Base-by-base conservation (phyloP, 1,139 yeast species). In the Candida albicans region DNA sequence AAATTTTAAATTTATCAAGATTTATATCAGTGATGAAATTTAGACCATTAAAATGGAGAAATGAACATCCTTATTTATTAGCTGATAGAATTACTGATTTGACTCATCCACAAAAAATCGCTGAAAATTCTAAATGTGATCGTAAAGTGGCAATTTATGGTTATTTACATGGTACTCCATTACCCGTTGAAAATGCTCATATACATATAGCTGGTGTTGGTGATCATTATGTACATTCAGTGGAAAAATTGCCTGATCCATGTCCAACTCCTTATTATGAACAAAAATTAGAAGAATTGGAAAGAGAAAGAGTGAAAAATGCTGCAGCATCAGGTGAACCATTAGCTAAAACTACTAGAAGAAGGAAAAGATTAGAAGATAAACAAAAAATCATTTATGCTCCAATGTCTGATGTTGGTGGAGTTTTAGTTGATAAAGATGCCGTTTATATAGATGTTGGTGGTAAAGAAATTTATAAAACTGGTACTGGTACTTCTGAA, bases 381-480 rank as follows among this genome's bases (percentile, higher is more conserved):
- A 88, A 86, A 55, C 95, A 88, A 61, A 93, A 91, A 64, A 82
- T 90, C 53, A 90, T 95, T 2, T 95, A 95, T 62, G 99, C 99
- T 0, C 99, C 99, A 43, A 93, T 95, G 99, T 88, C 97, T 40
- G 98, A 95, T 65, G 97, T 93, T 24, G 98, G 98, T 44, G 99
- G 99, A 59, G 95, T 95, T 30, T 73, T 93, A 51, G 90, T 95
- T 49, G 99, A 95, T 67, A 91, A 86, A 60, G 99, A 95, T 70
- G 97, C 99, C 3, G 99, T 95, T 1, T 79, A 91, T 58, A 89
- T 95, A 50, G 97, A 95, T 59, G 84, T 91, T 39, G 97, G 96
- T 39, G 97, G 96, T 3, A 67, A 62, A 51, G 81, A 70, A 60
- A 69, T 64, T 52, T 87, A 87, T 61, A 81, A 77, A 14, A 74